Evolutionary conservation across 1,284 basidiomycete species (phyloP), one percentile per base, ranked within the genome.

Genomic region (Fomitopsis schrenkii): DNA sequence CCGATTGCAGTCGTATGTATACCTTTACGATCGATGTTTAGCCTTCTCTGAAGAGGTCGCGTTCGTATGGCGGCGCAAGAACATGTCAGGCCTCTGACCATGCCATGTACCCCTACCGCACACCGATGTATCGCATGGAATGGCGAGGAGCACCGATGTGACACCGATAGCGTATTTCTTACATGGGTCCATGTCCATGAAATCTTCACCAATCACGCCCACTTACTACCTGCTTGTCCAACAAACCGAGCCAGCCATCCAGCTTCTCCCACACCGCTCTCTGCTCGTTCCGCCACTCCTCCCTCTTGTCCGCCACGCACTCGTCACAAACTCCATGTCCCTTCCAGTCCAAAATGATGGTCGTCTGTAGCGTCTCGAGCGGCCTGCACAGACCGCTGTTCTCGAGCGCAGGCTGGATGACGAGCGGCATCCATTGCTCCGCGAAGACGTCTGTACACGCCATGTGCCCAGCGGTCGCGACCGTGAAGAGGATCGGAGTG

Each of bases 401-500:
- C 57, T 81, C 80, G 28, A 91, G 77, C 0, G 87, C 86, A 12
- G 85, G 86, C 53, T 82, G 76, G 44, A 88, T 86, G 12, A 91
- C 86, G 41, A 84, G 75, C 15, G 77, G 66, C 80, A 90, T 87
- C 89, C 89, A 91, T 57, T 74, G 78, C 60, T 86, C 85, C 0
- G 87, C 89, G 59, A 91, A 79, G 0, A 84, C 73, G 68, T 89
- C 84, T 9, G 88, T 90, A 71, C 90, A 91, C 2, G 74, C 75
- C 87, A 90, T 89, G 69, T 91, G 89, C 2, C 79, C 74, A 15
- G 86, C 85, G 7, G 83, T 80, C 17, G 86, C 81, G 45, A 87
- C 82, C 3, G 90, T 90, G 71, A 91, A 91, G 2, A 91, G 75
- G 48, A 85, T 77, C 1, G 90, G 87, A 0, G 88, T 87, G 70